Base-by-base conservation (phyloP, 2,329 filamentous ascomycete species). In the Gaeumannomyces tritici region DNA sequence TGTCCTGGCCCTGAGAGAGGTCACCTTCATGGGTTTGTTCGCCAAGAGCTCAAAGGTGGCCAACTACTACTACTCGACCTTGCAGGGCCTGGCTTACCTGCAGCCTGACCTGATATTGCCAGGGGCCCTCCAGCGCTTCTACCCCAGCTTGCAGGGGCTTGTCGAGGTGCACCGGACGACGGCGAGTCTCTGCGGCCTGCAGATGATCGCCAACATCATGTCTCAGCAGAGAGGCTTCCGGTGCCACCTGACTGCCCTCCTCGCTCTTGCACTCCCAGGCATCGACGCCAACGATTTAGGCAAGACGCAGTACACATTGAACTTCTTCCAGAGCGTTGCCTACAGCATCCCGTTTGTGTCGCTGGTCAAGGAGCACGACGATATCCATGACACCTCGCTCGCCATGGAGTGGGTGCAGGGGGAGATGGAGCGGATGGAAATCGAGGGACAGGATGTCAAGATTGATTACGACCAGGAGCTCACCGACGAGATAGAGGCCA, bases 1-100 rank as follows among this genome's bases (percentile, higher is more conserved):
- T 71, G 95, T 99, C 33, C 77, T 93, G 51, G 90, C 91, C 65
- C 78, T 99, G 66, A 88, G 89, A 66, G 95, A 99, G 67, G 93
- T 97, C 59, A 91, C 92, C 5, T 99, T 97, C 74, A 97, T 99
- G 93, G 95, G 95, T 31, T 89, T 99, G 60, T 99, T 97, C 73
- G 90, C 93, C 62, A 99, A 99, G 81, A 96, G 93, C 73, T 88
- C 87, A 63, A 93, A 92, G 60, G 89, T 95, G 3, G 92, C 96
- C 72, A 93, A 89, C 73, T 96, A 93, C 78, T 96, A 93, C 66
- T 86, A 97, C 66, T 92, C 90, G 60, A 91, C 93, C 1, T 80
- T 99, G 60, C 93, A 98, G 73, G 90, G 90, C 62, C 78, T 99
- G 62, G 90, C 95, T 2, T 97, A 89, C 69, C 80, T 99, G 57